Evolutionary conservation across 176 grass and related monocot species (phyloP).

Genomic region (Ananas comosus): DNA sequence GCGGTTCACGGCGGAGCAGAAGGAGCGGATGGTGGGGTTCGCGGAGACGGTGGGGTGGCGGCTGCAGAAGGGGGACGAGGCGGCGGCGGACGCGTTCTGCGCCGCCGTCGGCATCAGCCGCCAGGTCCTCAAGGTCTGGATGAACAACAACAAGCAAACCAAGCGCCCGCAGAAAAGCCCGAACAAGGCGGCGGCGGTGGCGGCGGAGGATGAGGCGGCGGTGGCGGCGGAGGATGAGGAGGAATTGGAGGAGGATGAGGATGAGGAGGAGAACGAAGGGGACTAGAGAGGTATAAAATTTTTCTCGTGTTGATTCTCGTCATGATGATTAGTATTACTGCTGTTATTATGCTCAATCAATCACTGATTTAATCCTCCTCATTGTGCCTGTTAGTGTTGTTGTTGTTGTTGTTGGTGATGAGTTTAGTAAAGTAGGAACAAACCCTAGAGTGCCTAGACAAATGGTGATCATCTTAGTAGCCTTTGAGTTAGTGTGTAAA

Average conservation of each 20-base stretch:
- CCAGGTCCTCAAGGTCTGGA: slow-evolving; percentile 98
- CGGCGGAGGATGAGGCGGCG: background rate
- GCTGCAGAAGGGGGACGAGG: slow-evolving; percentile 66
- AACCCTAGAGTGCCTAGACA: too few species aligned
- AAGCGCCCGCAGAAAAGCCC: slow-evolving; percentile 23
- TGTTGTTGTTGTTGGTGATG: too few species aligned
- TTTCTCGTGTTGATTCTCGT: background rate
- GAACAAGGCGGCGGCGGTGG: slow-evolving; percentile 1
- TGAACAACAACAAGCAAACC: slow-evolving; percentile 95
- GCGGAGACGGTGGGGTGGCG: slow-evolving; percentile 77
- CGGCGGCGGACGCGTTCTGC: slow-evolving; percentile 58
- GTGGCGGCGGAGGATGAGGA: background rate
- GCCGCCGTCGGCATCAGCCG: slow-evolving; percentile 50
- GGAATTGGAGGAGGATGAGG: background rate
- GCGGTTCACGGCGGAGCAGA: slow-evolving; percentile 88
- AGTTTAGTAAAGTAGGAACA: too few species aligned
- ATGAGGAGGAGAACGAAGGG: background rate
- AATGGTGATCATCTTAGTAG: too few species aligned
- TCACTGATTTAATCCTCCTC: background rate
- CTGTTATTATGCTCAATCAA: background rate
- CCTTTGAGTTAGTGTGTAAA: too few species aligned
- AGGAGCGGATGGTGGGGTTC: slow-evolving; percentile 71
- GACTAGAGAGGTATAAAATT: background rate
- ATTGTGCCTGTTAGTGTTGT: background rate
- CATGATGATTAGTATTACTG: background rate